Conservation (phyloP, 352 stramenopile species). For the Pythium aristosporum region DNA sequence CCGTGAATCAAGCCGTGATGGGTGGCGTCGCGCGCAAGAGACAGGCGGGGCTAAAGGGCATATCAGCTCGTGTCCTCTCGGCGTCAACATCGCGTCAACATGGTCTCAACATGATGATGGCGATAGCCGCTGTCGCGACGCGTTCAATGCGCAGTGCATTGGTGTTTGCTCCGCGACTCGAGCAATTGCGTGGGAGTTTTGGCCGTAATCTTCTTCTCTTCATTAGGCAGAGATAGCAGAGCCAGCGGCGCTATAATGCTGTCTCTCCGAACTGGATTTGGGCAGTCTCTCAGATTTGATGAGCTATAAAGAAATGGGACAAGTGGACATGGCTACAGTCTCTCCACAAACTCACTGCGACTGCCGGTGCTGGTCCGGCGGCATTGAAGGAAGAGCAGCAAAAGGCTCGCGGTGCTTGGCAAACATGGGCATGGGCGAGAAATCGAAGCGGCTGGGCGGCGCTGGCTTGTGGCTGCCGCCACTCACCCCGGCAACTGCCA, state of each 20-base stretch:
- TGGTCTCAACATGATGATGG: too few species aligned
- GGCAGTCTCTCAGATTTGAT: conserved; percentile 2
- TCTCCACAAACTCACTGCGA: not conserved
- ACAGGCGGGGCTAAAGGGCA: too few species aligned
- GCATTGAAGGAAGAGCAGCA: conserved; percentile 13
- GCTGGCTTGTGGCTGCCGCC: not conserved
- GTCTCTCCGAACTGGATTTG: not conserved
- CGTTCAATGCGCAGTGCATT: too few species aligned
- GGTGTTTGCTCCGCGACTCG: too few species aligned
- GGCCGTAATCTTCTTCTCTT: not conserved
- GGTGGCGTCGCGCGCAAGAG: too few species aligned
- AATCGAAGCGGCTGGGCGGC: conserved; percentile 26
- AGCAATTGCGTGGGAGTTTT: too few species aligned
- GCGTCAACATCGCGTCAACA: too few species aligned
- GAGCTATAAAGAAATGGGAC: conserved; percentile 1
- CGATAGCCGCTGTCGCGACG: too few species aligned
- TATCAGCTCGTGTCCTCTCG: too few species aligned
- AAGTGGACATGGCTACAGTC: conserved; percentile 11
- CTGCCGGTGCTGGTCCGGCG: conserved; percentile 1
- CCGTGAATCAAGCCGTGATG: too few species aligned
- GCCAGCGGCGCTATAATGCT: too few species aligned
- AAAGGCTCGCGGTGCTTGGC: conserved; percentile 38
- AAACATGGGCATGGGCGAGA: conserved; percentile 48
- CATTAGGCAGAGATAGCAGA: too few species aligned
- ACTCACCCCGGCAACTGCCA: conserved; percentile 6